Base-by-base conservation (phyloP, 495 filamentous ascomycete genomes). In the Aspergillus cristatus region DNA sequence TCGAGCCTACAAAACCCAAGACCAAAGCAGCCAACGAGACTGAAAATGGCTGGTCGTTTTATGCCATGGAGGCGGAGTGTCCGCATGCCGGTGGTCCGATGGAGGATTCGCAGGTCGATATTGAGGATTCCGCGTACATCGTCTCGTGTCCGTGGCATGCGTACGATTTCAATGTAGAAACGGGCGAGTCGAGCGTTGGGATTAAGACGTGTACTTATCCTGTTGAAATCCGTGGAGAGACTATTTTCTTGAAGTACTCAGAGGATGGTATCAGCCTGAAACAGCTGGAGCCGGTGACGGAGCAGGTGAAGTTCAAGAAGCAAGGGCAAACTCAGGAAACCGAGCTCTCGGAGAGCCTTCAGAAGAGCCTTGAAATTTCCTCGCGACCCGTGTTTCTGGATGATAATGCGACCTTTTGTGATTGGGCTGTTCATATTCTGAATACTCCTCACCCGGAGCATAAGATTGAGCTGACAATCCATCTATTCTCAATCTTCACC, bases 151-250 rank as follows among this genome's bases (percentile, higher is more conserved):
- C 70, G 14, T 74, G 70, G 70, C 70, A 74, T 46, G 70, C 70
- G 3, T 74, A 74, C 52, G 70, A 74, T 42, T 74, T 74, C 46
- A 74, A 74, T 41, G 65, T 74, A 43, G 67, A 74, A 49, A 74
- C 70, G 1, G 70, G 70, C 35, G 68, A 71, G 50, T 74, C 68
- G 7, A 74, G 68, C 40, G 65, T 68, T 2, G 70, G 70, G 6
- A 63, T 74, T 51, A 72, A 67, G 46, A 59, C 70, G 2, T 74
- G 70, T 46, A 74, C 68, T 1, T 74, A 67, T 30, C 62, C 68
- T 1, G 58, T 74, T 16, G 50, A 63, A 34, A 51, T 70, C 5
- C 47, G 57, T 17, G 55, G 56, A 15, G 67, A 56, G 11, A 46
- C 38, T 18, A 60, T 68, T 30, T 38, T 48, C 14, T 37, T 72